Base-by-base conservation (phyloP, 148 eudicot genomes). In the Spergularia bocconei region DNA sequence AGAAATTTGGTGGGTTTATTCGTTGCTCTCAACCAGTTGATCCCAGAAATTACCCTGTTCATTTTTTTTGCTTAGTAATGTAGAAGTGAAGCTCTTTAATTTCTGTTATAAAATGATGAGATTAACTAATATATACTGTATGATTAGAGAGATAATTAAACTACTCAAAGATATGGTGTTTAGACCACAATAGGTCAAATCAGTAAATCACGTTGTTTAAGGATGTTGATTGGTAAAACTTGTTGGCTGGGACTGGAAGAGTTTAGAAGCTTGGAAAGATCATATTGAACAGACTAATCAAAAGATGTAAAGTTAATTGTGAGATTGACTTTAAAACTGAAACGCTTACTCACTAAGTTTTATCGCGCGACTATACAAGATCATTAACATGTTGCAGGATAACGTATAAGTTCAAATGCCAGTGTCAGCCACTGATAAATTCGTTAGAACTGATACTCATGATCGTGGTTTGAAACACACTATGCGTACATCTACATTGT, bases 1-100 rank as follows among this genome's bases (percentile, higher is more conserved):
- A 73, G 11, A 62, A 73, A 47, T 16, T 73, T 57, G 47, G 20
- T 33, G 58, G 67, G 20, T 73, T 73, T 61, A 65, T 57, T 10
- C 13, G 6, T 61, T 9, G 16, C 14, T 15, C 4, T 73, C 44
- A 11, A 15, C 7, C 15, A 61, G 48, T 29, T 29, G 0, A 73
- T n/a, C 13, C 55, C 13, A 14, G 56, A 60, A 15, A 72, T 47
- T 15, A 61, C 14, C 7, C 47, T 19, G 20, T 73, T 60, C 67
- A 73, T 29, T 73, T 23, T 14, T 29, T 20, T 67, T 12, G 11
- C 47, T 33, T 33, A 36, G 5, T 38, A 17, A 7, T 15, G 17
- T 16, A 17, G 11, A 56, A 56, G 16, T 56, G 60, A n/a, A 56
- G 20, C 60, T 13, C 20, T 38, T 6, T 36, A n/a, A n/a, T n/a